Evolutionary conservation across 306 rosid genomes (phyloP).

Genomic region (Acmispon strigosus): DNA sequence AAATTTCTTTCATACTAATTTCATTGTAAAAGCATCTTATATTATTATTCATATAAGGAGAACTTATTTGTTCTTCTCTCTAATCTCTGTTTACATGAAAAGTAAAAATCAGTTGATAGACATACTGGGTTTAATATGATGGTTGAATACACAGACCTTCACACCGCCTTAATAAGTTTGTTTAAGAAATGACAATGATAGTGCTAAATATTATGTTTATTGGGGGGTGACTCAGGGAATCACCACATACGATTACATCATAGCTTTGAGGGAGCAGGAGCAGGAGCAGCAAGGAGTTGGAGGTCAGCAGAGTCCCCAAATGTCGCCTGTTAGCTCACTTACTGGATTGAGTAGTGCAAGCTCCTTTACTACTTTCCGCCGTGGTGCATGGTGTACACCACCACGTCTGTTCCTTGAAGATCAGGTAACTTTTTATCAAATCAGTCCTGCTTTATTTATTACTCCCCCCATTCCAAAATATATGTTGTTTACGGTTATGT

Average conservation of each 20-base stretch:
- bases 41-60: too few species aligned
- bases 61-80: neutral
- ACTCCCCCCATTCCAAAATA: too few species aligned
- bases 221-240: constrained; percentile 58
- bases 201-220: constrained; percentile 6
- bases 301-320: constrained; percentile 93
- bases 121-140: neutral
- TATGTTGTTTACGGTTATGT: too few species aligned
- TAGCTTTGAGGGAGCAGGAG: constrained; percentile 97
- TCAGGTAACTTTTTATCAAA: constrained; percentile 54
- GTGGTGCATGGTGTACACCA: constrained; percentile 97
- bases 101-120: neutral
- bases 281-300: constrained; percentile 85
- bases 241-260: constrained; percentile 92
- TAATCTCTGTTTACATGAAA: neutral
- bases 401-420: constrained; percentile 92
- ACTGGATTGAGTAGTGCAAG: constrained; percentile 97
- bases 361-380: constrained; percentile 81
- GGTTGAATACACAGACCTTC: neutral
- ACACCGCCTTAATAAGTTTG: too few species aligned
- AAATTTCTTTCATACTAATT: neutral
- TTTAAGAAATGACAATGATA: neutral
- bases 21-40: neutral
- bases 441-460: neutral
- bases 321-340: constrained; percentile 95